Evolutionary conservation across 306 rosid genomes (phyloP), one percentile per base, ranked within the genome.

Genomic region (Quercus bicolor): DNA sequence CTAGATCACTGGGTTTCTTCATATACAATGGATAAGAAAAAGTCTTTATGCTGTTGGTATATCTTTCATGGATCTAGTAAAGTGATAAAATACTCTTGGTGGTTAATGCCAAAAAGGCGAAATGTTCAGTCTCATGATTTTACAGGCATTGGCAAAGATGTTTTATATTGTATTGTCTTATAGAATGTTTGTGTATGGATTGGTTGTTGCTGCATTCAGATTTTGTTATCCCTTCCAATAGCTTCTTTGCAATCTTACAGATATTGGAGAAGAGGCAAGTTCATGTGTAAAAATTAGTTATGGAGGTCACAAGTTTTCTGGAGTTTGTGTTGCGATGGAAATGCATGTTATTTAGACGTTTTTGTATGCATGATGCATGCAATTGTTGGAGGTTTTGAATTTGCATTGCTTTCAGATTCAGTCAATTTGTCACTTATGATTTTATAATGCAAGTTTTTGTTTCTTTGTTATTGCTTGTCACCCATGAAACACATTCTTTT

Each of bases 341-440:
- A 64, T 28, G 70, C 70, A 28, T 29, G 72, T 19, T 9, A 66
- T 34, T 56, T 65, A 33, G 57, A 37, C 16, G 79, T 45, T 45
- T 56, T 74, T 77, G 55, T 70, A 62, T 72, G 19, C 14, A 15
- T 74, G 52, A 61, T 64, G 76, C 15, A 51, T 82, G 40, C 61
- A 51, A 69, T 81, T 7, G 5, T 64, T 68, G 6, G 11, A 21
- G 28, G 54, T 68, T 77, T 75, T 70, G 53, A 71, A 18, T 48
- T 13, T 20, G 31, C 56, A 37, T 56, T 78, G 52, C 29, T 53
- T 73, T 68, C 65, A 23, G 31, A 59, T 18, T 34, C 2, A 13
- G 29, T 75, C 53, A 56, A 48, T 56, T 68, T 24, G 57, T 4
- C 56, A 26, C 5, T 72, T 71, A 26, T 64, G 51, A 53, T 59